These are phyloP conservation scores for Penicillium olsonii DNA, from an alignment of 2,329 filamentous ascomycete genomes.

Conservation along the genomic window DNA sequence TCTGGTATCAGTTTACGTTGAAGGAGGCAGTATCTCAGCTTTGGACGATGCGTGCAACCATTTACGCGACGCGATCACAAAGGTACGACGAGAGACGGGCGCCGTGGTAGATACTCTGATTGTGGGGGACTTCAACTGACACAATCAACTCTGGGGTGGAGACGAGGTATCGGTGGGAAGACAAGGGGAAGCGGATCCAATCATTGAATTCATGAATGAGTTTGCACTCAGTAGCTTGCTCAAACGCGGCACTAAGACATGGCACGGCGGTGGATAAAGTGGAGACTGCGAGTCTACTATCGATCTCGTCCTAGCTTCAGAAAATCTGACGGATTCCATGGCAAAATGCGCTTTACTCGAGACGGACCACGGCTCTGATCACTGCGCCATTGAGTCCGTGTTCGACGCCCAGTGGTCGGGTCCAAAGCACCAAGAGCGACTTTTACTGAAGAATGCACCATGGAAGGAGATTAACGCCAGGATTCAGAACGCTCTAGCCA, in stretches of 20 bases:
- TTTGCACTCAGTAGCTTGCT: conserved; percentile 36
- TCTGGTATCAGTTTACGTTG: conserved; percentile 28
- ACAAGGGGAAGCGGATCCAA: conserved; percentile 40
- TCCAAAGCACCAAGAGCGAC: conserved; percentile 14
- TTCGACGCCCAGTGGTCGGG: conserved; percentile 25
- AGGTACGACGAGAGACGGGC: conserved; percentile 19
- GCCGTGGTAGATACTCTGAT: conserved; percentile 24
- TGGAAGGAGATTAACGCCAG: conserved; percentile 25
- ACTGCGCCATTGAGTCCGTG: conserved; percentile 31
- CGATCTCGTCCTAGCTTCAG: conserved; percentile 19
- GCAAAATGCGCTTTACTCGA: conserved; percentile 17
- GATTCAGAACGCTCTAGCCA: conserved; percentile 11
- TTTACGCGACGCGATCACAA: conserved; percentile 22
- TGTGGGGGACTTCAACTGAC: conserved; percentile 2
- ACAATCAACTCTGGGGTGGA: conserved; percentile 30
- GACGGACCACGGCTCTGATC: conserved; percentile 30
- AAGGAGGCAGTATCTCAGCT: conserved; percentile 17
- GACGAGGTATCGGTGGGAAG: conserved; percentile 32
- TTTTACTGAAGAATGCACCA: conserved; percentile 24
- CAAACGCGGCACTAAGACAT: conserved; percentile 39
- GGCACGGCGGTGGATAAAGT: conserved; percentile 23
- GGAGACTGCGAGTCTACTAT: conserved; percentile 24
- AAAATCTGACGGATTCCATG: conserved; percentile 17
- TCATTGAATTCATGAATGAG: conserved; percentile 40
- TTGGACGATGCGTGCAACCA: conserved; percentile 15